phyloP scores from a whole-genome alignment of 2,329 filamentous ascomycete genomes.

The Colletotrichum cuscutae region DNA sequence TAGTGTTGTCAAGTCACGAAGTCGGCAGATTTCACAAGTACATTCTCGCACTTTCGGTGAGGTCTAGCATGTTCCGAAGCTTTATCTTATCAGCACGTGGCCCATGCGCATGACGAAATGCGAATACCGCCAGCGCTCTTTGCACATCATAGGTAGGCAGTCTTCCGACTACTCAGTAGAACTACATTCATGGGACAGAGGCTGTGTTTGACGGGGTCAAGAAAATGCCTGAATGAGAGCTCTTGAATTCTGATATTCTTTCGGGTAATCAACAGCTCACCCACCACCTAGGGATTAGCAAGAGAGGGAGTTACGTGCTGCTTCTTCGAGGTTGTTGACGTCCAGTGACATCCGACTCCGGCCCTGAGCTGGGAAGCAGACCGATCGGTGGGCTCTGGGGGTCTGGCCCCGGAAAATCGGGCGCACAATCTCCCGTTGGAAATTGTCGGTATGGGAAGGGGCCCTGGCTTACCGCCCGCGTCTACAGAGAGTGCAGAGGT shows the following conservation, averaged over 20 bases:
- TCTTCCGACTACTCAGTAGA: background rate
- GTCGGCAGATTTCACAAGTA: conserved; percentile 38
- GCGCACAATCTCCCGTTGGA: background rate
- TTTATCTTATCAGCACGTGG: conserved; percentile 50
- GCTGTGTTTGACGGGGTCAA: background rate
- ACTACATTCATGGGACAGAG: too few species aligned
- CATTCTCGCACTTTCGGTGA: conserved; percentile 54
- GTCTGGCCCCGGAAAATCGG: conserved; percentile 9
- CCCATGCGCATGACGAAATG: conserved; percentile 17
- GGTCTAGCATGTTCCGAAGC: conserved; percentile 13
- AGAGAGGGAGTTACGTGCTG: background rate
- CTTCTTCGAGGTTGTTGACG: background rate
- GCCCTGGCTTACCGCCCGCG: background rate
- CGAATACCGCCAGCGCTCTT: background rate
- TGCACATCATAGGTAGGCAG: too few species aligned
- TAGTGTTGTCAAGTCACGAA: conserved; percentile 24
- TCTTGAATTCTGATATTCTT: background rate
- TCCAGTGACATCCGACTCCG: background rate
- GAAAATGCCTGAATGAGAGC: background rate
- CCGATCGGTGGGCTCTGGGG: background rate
- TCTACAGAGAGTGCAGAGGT: background rate
- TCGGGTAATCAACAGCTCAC: too few species aligned
- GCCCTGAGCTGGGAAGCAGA: background rate
- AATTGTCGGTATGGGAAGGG: background rate
- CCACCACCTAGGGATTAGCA: background rate